phyloP scores from a whole-genome alignment of 495 filamentous ascomycete species.

The Sabuloglossum arenarium region DNA sequence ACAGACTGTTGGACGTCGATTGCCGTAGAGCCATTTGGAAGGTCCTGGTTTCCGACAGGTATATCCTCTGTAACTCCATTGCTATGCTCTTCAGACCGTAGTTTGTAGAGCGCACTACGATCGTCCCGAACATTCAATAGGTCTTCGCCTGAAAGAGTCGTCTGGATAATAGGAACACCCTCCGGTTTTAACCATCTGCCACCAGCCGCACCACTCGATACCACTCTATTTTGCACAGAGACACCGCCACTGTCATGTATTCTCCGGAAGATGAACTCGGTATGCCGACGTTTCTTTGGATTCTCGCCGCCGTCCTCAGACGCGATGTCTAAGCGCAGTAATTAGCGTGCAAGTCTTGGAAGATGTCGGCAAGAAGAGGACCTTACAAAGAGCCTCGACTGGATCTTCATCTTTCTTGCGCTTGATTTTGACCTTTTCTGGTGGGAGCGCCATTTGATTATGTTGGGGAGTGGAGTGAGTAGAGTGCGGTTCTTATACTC shows the following conservation, averaged over 20 bases:
- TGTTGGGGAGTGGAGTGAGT: neutral
- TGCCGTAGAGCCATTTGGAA: neutral
- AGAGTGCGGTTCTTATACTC: too few species aligned
- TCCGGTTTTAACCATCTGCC: neutral
- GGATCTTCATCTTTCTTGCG: constrained; percentile 35
- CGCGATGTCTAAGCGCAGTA: neutral
- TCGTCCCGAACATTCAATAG: neutral
- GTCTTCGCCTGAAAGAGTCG: neutral
- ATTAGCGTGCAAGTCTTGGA: constrained; percentile 5
- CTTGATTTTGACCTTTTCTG: constrained; percentile 34
- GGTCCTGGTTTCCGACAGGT: neutral
- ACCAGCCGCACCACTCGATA: neutral
- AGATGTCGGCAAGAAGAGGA: constrained; percentile 3
- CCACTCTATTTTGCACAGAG: neutral
- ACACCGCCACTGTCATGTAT: neutral
- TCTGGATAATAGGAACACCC: neutral
- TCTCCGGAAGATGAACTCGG: neutral
- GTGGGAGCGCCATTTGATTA: constrained; percentile 22
- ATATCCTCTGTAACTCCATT: neutral
- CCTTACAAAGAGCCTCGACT: constrained; percentile 32
- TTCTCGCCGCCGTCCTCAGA: neutral
- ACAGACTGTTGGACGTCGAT: neutral
- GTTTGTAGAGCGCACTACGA: neutral
- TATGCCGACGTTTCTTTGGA: neutral
- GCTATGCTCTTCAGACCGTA: neutral